Conservation (phyloP, 2,329 filamentous ascomycete species). For the Huntiella abstrusa region DNA sequence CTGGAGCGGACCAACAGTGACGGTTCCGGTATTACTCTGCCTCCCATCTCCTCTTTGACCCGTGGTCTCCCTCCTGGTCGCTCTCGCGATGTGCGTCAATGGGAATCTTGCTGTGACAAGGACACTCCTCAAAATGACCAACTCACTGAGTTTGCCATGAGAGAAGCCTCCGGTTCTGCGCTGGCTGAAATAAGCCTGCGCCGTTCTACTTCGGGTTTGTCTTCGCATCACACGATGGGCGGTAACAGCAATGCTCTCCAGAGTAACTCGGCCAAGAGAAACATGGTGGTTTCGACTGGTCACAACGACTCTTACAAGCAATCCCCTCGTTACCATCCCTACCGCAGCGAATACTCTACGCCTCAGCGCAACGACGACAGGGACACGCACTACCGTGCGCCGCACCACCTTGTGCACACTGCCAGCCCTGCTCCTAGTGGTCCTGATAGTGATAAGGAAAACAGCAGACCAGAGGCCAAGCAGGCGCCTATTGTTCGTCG, state of each 20-base stretch:
- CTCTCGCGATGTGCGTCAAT: conserved; percentile 71
- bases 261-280: conserved; percentile 3
- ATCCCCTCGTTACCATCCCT: conserved; percentile 15
- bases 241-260: conserved; percentile 2
- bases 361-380: conserved; percentile 33
- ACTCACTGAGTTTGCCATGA: conserved; percentile 61
- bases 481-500: conserved; percentile 17
- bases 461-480: conserved; percentile 47
- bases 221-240: conserved; percentile 10
- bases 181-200: conserved; percentile 67
- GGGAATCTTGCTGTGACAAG: conserved; percentile 79
- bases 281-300: conserved; percentile 5
- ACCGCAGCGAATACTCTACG: conserved; percentile 21
- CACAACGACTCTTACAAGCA: conserved; percentile 16
- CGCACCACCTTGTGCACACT: background rate
- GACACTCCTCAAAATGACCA: conserved; percentile 48
- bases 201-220: conserved; percentile 37
- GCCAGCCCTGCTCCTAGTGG: conserved; percentile 7
- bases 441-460: conserved; percentile 62
- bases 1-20: conserved; percentile 57
- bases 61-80: conserved; percentile 40
- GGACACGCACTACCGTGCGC: background rate
- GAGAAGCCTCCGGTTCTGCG: conserved; percentile 62
- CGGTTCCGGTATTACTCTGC: conserved; percentile 36
- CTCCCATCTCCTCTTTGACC: conserved; percentile 34